Conservation (phyloP, 1,139 yeast species). For the Yamadazyma sp. region DNA sequence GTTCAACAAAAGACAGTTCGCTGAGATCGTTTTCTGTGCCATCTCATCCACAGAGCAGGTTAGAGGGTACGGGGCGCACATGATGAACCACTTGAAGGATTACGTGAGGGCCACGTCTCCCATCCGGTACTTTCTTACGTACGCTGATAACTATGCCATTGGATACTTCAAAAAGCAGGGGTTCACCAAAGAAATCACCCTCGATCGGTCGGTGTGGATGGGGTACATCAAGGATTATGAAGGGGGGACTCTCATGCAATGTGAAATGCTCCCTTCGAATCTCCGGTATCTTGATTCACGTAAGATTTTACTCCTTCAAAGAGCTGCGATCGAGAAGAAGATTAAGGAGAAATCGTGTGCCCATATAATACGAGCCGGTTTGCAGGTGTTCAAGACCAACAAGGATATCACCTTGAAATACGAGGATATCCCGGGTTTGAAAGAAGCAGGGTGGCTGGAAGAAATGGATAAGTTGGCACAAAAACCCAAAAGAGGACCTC, state of each 20-base stretch:
- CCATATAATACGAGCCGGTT: conserved; percentile 79
- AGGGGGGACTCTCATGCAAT: conserved; percentile 98
- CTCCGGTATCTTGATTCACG: conserved; percentile 83
- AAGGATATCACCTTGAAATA: conserved; percentile 51
- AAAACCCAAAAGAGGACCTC: conserved; percentile 92
- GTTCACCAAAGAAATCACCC: conserved; percentile 88
- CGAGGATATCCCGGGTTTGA: conserved; percentile 78
- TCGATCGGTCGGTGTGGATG: conserved; percentile 90
- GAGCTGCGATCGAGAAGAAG: conserved; percentile 86
- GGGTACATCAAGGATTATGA: conserved; percentile 98
- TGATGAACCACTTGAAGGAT: conserved; percentile 96
- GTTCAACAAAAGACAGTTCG: conserved; percentile 84
- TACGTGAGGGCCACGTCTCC: conserved; percentile 89
- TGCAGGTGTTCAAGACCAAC: conserved; percentile 65
- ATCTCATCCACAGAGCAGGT: conserved; percentile 97
- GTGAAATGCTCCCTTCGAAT: conserved; percentile 85
- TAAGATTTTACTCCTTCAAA: conserved; percentile 80
- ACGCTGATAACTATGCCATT: conserved; percentile 98
- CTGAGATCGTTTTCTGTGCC: conserved; percentile 98
- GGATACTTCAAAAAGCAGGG: conserved; percentile 99
- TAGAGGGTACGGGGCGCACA: conserved; percentile 96
- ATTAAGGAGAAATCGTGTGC: conserved; percentile 78
- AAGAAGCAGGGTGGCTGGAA: conserved; percentile 96
- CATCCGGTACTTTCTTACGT: conserved; percentile 84
- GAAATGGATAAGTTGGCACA: conserved; percentile 98